phyloP scores from a whole-genome alignment of 176 grass and related monocot genomes.

The Musa acuminata region DNA sequence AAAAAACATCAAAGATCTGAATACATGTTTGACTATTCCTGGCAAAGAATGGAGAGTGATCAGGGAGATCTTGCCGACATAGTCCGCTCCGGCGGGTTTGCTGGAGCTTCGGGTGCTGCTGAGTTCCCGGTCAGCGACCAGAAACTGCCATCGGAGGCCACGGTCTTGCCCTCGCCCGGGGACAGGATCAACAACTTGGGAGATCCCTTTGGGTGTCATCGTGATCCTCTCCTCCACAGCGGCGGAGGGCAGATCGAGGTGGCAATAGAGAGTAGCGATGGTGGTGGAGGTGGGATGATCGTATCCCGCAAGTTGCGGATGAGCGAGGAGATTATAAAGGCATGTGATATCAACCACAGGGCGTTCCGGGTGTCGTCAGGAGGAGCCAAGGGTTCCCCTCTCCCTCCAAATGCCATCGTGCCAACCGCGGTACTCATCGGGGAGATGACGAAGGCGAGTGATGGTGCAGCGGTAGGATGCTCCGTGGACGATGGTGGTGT shows the following conservation, averaged over 20 bases:
- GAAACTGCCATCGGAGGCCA: neutral
- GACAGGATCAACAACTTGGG: neutral
- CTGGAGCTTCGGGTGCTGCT: neutral
- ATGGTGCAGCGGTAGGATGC: neutral
- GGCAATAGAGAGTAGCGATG: too few species aligned
- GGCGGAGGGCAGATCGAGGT: too few species aligned
- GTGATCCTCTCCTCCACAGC: neutral
- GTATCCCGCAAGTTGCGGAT: too few species aligned
- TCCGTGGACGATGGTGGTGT: neutral
- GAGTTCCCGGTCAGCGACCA: too few species aligned
- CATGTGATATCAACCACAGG: neutral
- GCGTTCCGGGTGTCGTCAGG: constrained; percentile 12
- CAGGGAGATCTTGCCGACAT: constrained; percentile 21
- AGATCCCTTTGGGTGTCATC: neutral
- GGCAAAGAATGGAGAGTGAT: constrained; percentile 30
- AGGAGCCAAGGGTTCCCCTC: too few species aligned
- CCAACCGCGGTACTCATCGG: neutral
- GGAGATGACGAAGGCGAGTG: neutral
- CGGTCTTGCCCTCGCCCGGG: too few species aligned
- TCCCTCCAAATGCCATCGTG: too few species aligned
- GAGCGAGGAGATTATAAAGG: neutral
- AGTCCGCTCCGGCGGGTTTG: constrained; percentile 18
- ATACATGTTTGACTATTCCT: constrained; percentile 78
- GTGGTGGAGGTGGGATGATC: too few species aligned
- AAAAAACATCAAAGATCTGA: too few species aligned